Evolutionary conservation across 805 yeast species (phyloP), one percentile per base, ranked within the genome.

Genomic region (Myxozyma kluyveri): DNA sequence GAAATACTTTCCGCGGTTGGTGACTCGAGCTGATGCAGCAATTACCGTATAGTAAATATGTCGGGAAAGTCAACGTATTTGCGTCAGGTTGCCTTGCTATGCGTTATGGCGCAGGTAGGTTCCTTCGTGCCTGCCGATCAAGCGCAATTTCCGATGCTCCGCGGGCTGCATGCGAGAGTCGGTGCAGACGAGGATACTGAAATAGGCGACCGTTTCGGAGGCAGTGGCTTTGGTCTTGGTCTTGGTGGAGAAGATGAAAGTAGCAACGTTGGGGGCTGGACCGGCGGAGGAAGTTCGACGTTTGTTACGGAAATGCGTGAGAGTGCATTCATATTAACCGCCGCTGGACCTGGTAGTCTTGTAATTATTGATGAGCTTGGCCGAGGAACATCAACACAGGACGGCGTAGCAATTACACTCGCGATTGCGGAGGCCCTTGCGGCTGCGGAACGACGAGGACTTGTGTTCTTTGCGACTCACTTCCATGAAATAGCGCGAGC

Each of bases 21-120:
- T 33, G 18, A 6, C 37, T 36, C n/a, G 19, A 18, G 21, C 18
- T 17, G 3, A 18, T 18, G 17, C 22, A 14, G 23, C n/a, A 32
- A 19, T 43, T 33, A 43, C 14, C 21, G 24, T 10, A 18, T 9
- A 1, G 78, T 81, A 2, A 81, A 81, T 55, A 78, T 79, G 82
- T 81, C 83, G 44, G 86, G 85, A 1, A 81, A 81, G 60, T 80
- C 84, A 0, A 76, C 80, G 3, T 78, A 77, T 53, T 72, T 81
- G 37, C 74, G 75, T 45, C 82, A 79, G 57, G 69, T 78, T 5
- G 79, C 81, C 0, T 57, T 79, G 4, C 57, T 78, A 7, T 68
- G 70, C 1, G 72, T 81, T 4, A 69, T 82, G 74, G 77, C 81
- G 0, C 86, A 82, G 60, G 74, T 80, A 26, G 86, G 86, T 0